Evolutionary conservation across 345 rosid species (phyloP), one percentile per base, ranked within the genome.

Genomic region (Viola odorata): DNA sequence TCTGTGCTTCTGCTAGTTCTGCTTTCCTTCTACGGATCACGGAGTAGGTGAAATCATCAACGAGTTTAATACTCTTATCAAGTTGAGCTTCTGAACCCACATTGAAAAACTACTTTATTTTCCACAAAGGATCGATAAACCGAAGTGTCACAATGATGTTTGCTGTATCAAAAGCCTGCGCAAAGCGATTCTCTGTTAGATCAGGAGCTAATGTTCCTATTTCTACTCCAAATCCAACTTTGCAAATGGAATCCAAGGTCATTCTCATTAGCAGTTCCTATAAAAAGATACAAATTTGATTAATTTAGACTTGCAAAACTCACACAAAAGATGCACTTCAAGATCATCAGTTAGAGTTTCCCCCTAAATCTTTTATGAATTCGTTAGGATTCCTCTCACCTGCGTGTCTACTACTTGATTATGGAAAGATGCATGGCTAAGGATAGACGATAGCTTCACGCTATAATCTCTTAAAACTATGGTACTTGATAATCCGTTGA

Each of bases 181-280:
- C 96, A 68, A 92, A 92, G 38, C 68, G 50, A 64, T 84, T 89
- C 4, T 85, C 91, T 38, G 95, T 91, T 59, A 87, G 66, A 60
- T 72, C 73, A 32, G 87, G 87, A 63, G 86, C 85, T 66, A 89
- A 56, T 37, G 96, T 83, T 64, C 98, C 96, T 50, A 89, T 84
- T 66, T 92, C 94, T 12, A 87, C 98, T 44, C 98, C 96, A 71
- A 89, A 92, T 47, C 98, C 98, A 45, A 92, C 96, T 69, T 87
- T 89, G 75, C 96, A 92, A 70, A 89, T 92, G 16, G 96, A 92
- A 73, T 87, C 98, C 65, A 85, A 62, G 6, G 98, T 89, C 98
- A 92, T 82, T 80, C 96, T 84, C 96, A 87, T 89, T 68, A 89
- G 60, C 65, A 89, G 53, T 50, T 87, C 96, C 98, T 92, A 40